These are phyloP conservation scores for Dactylellina haptotyla DNA, from an alignment of 2,329 filamentous ascomycete species.

Conservation along the genomic window DNA sequence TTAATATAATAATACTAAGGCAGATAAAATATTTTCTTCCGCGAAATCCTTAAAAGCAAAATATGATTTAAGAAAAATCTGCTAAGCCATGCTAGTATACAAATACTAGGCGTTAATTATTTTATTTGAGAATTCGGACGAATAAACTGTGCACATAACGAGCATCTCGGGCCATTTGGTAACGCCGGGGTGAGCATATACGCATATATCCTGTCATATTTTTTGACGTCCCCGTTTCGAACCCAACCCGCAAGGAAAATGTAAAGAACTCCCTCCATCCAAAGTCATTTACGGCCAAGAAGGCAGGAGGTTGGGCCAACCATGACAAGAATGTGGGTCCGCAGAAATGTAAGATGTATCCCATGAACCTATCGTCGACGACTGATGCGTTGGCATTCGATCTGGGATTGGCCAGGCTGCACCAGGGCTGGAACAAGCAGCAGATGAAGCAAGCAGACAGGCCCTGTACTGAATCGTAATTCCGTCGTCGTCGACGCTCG, in stretches of 20 bases:
- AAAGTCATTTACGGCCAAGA: conserved; percentile 11
- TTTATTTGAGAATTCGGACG: background rate
- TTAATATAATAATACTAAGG: background rate
- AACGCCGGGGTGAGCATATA: background rate
- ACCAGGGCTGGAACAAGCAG: conserved; percentile 33
- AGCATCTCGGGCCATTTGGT: background rate
- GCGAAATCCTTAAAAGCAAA: background rate
- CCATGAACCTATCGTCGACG: conserved; percentile 52
- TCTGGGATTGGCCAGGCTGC: conserved; percentile 36
- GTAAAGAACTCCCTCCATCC: background rate
- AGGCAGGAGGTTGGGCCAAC: conserved; percentile 54
- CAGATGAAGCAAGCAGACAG: conserved; percentile 43
- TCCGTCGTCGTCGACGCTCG: conserved; percentile 25
- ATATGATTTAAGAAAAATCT: background rate
- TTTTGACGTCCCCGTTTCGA: background rate
- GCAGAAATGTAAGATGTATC: conserved; percentile 40
- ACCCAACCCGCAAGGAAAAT: background rate
- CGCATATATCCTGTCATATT: conserved; percentile 10
- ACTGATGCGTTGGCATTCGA: conserved; percentile 54
- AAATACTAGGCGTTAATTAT: conserved; percentile 7
- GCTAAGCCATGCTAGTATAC: conserved; percentile 25
- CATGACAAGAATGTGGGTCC: conserved; percentile 54
- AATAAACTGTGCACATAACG: background rate
- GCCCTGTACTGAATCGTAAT: conserved; percentile 30
- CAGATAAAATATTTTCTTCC: background rate